Base-by-base conservation (phyloP, 2,329 filamentous ascomycete genomes). In the Ceratocystis alfenasii region DNA sequence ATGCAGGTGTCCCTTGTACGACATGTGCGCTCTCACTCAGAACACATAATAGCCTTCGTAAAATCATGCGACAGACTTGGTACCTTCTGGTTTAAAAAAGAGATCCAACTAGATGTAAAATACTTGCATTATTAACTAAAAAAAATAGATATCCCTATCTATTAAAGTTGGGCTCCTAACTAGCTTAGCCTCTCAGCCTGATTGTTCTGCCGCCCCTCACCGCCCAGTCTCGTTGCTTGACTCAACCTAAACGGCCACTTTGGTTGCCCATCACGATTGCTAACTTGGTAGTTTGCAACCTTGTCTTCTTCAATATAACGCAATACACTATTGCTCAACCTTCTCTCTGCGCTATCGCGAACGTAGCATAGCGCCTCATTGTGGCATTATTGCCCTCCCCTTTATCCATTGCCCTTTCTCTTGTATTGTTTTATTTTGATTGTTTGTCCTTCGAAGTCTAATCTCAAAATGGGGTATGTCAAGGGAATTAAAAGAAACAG, bases 341-440 rank as follows among this genome's bases (percentile, higher is more conserved):
- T 30, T 20, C 20, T 59, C 36, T 15, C 10, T 12, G 36, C 45
- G 33, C 50, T 33, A 45, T 20, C 2, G 53, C 53, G 25, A 45
- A 33, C 53, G 25, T 12, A 33, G 50, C 63, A 64, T 66, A 66
- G 64, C 68, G 66, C 63, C 65, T 69, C 64, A 66, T 62, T 69
- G 67, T 66, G 67, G 68, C 64, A 63, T 61, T 62, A 45, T 28
- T 68, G 65, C 68, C 63, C 63, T 28, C 36, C 28, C 10, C 1
- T 57, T 30, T 45, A n/a, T 3, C 0, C 20, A n/a, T n/a, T 20
- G 20, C 28, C n/a, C 36, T 65, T 60, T 53, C 22, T 5, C n/a
- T 41, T 50, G 36, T 41, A 28, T 25, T 59, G 28, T 63, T 63
- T 65, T 63, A 62, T 41, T 63, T 55, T 25, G n/a, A 66, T 60